Evolutionary conservation across 2,329 filamentous ascomycete species (phyloP), one percentile per base, ranked within the genome.

Genomic region (Xylaria arbuscula): DNA sequence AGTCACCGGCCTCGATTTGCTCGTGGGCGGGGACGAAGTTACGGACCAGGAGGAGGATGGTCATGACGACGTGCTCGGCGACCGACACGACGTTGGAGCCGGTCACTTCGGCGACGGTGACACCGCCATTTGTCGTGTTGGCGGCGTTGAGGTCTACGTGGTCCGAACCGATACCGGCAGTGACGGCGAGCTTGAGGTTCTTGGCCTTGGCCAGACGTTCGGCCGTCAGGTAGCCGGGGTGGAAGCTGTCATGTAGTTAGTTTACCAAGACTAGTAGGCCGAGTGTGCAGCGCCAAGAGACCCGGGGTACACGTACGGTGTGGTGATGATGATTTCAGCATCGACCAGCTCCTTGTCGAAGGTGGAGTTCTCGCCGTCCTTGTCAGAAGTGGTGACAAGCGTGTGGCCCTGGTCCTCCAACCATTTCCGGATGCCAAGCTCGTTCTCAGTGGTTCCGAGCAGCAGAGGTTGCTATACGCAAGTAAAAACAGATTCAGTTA

Each of bases 1-100:
- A 99, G 70, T 97, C 93, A 72, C 96, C 96, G 68, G 85, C 83
- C 82, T 90, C 87, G 79, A 99, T 92, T 88, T 93, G 90, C 87
- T 98, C 94, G 86, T 98, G 96, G 62, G 96, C 94, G 74, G 96
- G 96, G 62, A 97, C 94, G 80, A 98, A 99, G 91, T 99, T 99
- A 86, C 96, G 94, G 81, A 98, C 91, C 62, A 99, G 91, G 73
- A 91, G 83, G 61, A 99, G 92, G 83, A 98, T 98, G 81, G 96
- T 99, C 96, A 99, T 98, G 85, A 99, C 84, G 76, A 99, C 96
- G 85, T 99, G 96, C 89, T 99, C 96, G 69, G 96, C 96, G 72
- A 99, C 96, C 60, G 96, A 98, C 77, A 98, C 94, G 77, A 99
- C 96, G 82, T 99, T 99, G 85, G 92, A 97, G 80, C 96, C 96